A percentile compares a stretch with the other conserved stretches of the same genome.
These are phyloP conservation scores for Prototheca wickerhamii DNA, from an alignment of 163 green algal species.

Conservation along the genomic window DNA sequence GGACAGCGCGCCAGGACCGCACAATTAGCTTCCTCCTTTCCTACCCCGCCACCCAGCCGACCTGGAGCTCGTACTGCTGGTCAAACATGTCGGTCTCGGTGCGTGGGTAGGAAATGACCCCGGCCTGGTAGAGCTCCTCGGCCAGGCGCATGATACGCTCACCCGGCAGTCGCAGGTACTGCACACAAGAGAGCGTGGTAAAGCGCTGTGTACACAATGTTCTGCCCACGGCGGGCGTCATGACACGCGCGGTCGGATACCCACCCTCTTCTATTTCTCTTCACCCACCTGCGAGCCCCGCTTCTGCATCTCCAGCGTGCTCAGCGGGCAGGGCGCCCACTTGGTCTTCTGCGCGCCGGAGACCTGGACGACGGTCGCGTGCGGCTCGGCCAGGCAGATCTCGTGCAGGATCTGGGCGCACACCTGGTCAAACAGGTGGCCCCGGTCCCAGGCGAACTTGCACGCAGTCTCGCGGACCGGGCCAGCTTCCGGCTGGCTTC, in stretches of 20 bases:
- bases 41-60: not conserved
- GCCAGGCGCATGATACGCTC: slow-evolving; percentile 90
- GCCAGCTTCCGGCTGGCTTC: slow-evolving; percentile 1
- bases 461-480: slow-evolving; percentile 5
- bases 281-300: slow-evolving; percentile 37
- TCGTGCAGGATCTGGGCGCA: slow-evolving; percentile 63
- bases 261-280: not conserved
- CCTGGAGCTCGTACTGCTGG: slow-evolving; percentile 33
- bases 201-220: no score
- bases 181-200: not conserved
- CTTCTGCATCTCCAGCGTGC: slow-evolving; percentile 96
- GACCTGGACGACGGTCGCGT: slow-evolving; percentile 65
- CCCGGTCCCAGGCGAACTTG: slow-evolving; percentile 64
- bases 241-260: not conserved
- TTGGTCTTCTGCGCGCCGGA: slow-evolving; percentile 47
- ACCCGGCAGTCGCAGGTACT: slow-evolving; percentile 60
- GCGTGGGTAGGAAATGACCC: slow-evolving; percentile 91
- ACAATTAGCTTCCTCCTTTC: no score
- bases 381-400: slow-evolving; percentile 44
- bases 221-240: no score
- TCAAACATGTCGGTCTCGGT: slow-evolving; percentile 82
- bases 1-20: no score
- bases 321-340: slow-evolving; percentile 73
- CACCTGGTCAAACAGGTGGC: slow-evolving; percentile 77
- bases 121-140: slow-evolving; percentile 96